phyloP scores from a whole-genome alignment of 805 yeast species.

The Metschnikowia kunwiensis region DNA sequence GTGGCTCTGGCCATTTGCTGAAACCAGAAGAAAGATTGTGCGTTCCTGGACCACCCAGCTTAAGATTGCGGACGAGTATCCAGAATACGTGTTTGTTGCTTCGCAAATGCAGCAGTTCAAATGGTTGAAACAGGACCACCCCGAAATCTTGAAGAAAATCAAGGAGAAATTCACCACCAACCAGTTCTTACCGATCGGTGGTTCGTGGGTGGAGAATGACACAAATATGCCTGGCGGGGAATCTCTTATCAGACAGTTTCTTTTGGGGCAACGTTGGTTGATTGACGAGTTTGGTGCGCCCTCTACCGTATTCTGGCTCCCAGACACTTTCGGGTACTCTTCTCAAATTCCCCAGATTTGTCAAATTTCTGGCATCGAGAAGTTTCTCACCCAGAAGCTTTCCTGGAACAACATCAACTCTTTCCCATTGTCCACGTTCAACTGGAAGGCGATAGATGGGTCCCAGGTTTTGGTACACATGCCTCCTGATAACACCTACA shows the following conservation, averaged over 20 bases:
- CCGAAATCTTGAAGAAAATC: conserved; percentile 64
- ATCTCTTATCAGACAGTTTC: conserved; percentile 80
- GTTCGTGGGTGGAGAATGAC: conserved; percentile 97
- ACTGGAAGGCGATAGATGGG: conserved; percentile 94
- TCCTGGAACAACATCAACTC: conserved; percentile 94
- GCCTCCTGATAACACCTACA: conserved; percentile 97
- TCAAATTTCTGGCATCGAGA: conserved; percentile 77
- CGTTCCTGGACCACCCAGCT: conserved; percentile 95
- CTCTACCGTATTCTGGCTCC: conserved; percentile 85
- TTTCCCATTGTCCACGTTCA: conserved; percentile 87
- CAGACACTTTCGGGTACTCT: conserved; percentile 95
- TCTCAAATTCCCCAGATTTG: conserved; percentile 94
- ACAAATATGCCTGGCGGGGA: conserved; percentile 96
- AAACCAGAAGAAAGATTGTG: conserved; percentile 87
- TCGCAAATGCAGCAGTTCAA: conserved; percentile 95
- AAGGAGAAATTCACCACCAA: conserved; percentile 65
- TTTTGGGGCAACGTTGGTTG: conserved; percentile 86
- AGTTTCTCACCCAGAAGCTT: conserved; percentile 87
- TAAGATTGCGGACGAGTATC: conserved; percentile 77
- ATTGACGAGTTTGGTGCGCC: conserved; percentile 73
- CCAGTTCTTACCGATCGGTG: conserved; percentile 88
- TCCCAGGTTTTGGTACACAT: conserved; percentile 91
- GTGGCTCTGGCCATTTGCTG: conserved; percentile 99
- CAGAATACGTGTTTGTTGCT: conserved; percentile 91
- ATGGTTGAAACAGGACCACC: conserved; percentile 87